Base-by-base conservation (phyloP, 148 eudicot species). In the Arctostaphylos glauca region DNA sequence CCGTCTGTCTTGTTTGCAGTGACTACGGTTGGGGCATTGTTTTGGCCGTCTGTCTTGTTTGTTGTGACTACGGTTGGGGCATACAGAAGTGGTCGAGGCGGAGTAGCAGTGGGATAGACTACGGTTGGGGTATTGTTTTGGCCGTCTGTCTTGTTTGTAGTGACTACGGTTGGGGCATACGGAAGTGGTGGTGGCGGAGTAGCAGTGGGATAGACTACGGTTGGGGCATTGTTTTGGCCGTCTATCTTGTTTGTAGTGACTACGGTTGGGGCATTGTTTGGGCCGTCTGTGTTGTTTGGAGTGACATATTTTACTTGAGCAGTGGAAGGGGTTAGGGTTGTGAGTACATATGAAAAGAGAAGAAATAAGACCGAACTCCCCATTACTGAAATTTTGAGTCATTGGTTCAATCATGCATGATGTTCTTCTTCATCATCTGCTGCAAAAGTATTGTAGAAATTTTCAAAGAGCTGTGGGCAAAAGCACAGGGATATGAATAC, bases 201-300 rank as follows among this genome's bases (percentile, higher is more conserved):
- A 76, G 86, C 52, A 72, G n/a, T 47, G 14, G 49, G 48, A 43
- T 7, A 73, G 15, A 73, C 46, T 5, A 18, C 2, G 52, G 0
- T 41, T 4, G 55, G n/a, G n/a, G n/a, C n/a, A n/a, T 58, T 43
- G 78, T 75, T 50, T 10, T 7, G 1, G n/a, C n/a, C 58, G 2
- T 49, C 23, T 9, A 44, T 13, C 58, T 41, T 49, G 78, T 50
- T 25, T 6, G 44, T 3, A 3, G 79, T 53, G 64, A 77, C 53
- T 46, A 4, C 79, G 9, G 21, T 54, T 77, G 9, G 80, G 48
- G 41, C 80, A 77, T 66, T 23, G 80, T 77, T 77, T 38, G 38
- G 14, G 80, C 3, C 66, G 9, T 31, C 55, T 0, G 80, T 55
- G 66, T 23, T 54, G 80, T 55, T 55, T 0, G 66, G 0, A 14